Evolutionary conservation across 2,329 filamentous ascomycete genomes (phyloP).

Genomic region (Exophiala alcalophila): DNA sequence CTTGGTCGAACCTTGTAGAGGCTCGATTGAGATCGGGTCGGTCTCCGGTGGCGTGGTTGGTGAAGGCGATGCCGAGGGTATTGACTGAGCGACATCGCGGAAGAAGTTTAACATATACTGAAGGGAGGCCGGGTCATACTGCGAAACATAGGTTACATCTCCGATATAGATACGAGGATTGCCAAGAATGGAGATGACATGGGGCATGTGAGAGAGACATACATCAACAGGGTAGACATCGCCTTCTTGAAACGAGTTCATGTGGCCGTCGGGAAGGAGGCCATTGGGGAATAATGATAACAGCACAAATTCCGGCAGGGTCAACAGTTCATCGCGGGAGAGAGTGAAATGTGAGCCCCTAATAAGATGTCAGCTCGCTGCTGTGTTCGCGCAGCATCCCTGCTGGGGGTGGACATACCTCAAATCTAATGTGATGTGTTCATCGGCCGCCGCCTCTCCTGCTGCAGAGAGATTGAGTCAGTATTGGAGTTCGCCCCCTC

Average conservation of each 20-base stretch:
- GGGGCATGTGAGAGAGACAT: conserved; percentile 47
- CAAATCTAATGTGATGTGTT: conserved; percentile 32
- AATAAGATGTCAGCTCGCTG: conserved; percentile 26
- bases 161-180: conserved; percentile 37
- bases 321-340: conserved; percentile 90
- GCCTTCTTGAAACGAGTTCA: conserved; percentile 87
- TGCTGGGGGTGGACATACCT: conserved; percentile 19
- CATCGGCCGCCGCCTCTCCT: conserved; percentile 31
- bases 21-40: conserved; percentile 68
- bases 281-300: conserved; percentile 98
- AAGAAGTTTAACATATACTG: conserved; percentile 99
- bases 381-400: background rate
- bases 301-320: conserved; percentile 93
- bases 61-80: conserved; percentile 69
- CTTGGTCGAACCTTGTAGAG: conserved; percentile 65
- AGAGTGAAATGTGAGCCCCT: conserved; percentile 93
- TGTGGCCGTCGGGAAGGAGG: conserved; percentile 93
- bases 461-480: conserved; percentile 12
- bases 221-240: conserved; percentile 98
- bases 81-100: conserved; percentile 92
- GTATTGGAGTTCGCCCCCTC: conserved; percentile 1
- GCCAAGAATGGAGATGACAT: conserved; percentile 28
- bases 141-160: conserved; percentile 53
- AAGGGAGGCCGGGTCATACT: conserved; percentile 95
- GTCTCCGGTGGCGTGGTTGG: conserved; percentile 59